Percentiles rank a stretch among this genome's conserved stretches.
phyloP scores from a whole-genome alignment of 2,329 filamentous ascomycete species.

The Tolypocladium endophyticum region DNA sequence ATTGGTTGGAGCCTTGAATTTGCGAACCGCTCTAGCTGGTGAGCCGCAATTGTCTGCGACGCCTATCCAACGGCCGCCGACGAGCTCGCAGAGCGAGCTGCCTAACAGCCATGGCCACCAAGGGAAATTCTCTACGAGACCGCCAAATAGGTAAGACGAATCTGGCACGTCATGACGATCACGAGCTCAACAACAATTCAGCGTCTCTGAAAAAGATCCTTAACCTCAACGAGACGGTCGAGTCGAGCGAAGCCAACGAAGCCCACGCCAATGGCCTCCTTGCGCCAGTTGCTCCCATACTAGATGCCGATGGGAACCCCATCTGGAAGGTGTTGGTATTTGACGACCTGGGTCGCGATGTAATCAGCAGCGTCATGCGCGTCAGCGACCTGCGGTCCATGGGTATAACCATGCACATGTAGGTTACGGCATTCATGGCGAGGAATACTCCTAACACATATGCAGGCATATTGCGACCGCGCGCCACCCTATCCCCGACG shows the following conservation, averaged over 20 bases:
- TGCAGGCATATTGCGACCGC: slow-evolving; percentile 66
- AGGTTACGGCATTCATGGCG: slow-evolving; percentile 14
- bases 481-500: slow-evolving; percentile 87
- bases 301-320: slow-evolving; percentile 79
- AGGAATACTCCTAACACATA: not conserved
- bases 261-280: slow-evolving; percentile 51
- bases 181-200: slow-evolving; percentile 22
- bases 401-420: slow-evolving; percentile 97
- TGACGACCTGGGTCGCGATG: slow-evolving; percentile 81
- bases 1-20: not conserved
- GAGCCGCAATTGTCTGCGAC: slow-evolving; percentile 1
- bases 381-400: slow-evolving; percentile 87
- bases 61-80: not conserved
- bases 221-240: slow-evolving; percentile 73
- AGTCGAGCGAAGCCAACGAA: slow-evolving; percentile 52
- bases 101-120: slow-evolving; percentile 30
- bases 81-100: slow-evolving; percentile 1
- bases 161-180: not conserved
- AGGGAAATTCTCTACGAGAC: slow-evolving; percentile 36
- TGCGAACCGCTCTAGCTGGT: not conserved
- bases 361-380: slow-evolving; percentile 90
- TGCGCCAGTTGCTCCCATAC: slow-evolving; percentile 63
- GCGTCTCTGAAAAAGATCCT: slow-evolving; percentile 92
- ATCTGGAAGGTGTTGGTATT: slow-evolving; percentile 98
- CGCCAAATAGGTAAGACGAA: slow-evolving; percentile 33